Percentiles rank a stretch among this genome's conserved stretches.
These are phyloP conservation scores for Eucalyptus regnans DNA, from an alignment of 345 rosid species.

Conservation along the genomic window DNA sequence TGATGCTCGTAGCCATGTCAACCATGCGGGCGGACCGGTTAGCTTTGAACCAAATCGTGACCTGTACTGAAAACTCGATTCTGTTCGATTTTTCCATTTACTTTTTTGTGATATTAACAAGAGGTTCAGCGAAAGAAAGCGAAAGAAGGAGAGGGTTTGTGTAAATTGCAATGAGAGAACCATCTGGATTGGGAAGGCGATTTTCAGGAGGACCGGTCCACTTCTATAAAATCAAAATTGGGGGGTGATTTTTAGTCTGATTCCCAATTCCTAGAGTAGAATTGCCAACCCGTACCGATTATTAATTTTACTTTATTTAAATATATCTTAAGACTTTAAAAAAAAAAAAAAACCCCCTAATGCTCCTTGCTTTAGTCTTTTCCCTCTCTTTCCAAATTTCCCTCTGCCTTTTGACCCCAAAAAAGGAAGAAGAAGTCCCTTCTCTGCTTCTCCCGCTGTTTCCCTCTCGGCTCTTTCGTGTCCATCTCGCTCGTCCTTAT, in stretches of 20 bases:
- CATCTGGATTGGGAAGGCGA: rapidly evolving
- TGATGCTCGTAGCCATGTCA: background rate
- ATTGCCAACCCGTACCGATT: rapidly evolving
- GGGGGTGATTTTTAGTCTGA: rapidly evolving
- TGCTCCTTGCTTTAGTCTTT: background rate
- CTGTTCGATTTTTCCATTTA: rapidly evolving
- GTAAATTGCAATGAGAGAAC: background rate
- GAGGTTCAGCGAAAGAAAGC: too few species aligned
- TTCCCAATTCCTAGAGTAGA: rapidly evolving
- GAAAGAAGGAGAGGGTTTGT: background rate
- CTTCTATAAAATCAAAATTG: too few species aligned
- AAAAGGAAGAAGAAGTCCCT: background rate
- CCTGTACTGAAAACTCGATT: too few species aligned
- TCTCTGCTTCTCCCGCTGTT: background rate
- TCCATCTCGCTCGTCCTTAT: background rate
- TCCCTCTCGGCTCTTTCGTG: background rate
- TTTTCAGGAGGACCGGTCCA: rapidly evolving
- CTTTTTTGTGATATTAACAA: too few species aligned
- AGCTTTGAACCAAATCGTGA: too few species aligned
- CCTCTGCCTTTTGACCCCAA: too few species aligned
- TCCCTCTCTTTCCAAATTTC: too few species aligned
- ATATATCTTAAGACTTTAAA: too few species aligned
- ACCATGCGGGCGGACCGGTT: too few species aligned
- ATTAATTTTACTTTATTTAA: too few species aligned
- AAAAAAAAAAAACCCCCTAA: too few species aligned